Conservation (phyloP, 805 yeast species). For the Grigorovia jiainica region DNA sequence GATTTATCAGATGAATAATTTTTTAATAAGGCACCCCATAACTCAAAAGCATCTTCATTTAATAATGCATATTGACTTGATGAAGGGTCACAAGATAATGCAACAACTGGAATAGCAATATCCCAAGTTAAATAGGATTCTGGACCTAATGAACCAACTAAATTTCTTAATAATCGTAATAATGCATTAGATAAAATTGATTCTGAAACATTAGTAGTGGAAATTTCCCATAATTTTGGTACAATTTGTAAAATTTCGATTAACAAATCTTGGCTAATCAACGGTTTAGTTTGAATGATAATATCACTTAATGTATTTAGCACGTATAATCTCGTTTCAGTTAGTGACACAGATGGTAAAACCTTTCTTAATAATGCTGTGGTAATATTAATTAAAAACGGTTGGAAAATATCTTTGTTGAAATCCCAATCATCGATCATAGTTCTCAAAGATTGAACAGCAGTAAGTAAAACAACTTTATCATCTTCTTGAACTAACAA, state of each 20-base stretch:
- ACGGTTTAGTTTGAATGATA: conserved; percentile 55
- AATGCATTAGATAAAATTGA: conserved; percentile 41
- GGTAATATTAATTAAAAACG: conserved; percentile 49
- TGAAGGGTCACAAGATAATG: conserved; percentile 49
- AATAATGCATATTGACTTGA: conserved; percentile 48
- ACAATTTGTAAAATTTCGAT: conserved; percentile 44
- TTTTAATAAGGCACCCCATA: conserved; percentile 67
- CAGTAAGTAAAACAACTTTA: conserved; percentile 69
- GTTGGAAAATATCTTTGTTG: conserved; percentile 54
- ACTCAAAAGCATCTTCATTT: conserved; percentile 78
- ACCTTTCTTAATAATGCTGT: conserved; percentile 37
- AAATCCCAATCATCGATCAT: conserved; percentile 85
- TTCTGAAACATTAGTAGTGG: conserved; percentile 28
- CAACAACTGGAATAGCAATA: conserved; percentile 56
- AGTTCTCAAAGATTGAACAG: conserved; percentile 57
- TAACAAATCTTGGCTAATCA: conserved; percentile 43
- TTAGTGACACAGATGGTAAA: conserved; percentile 40
- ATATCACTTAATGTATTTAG: conserved; percentile 59
- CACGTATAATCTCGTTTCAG: conserved; percentile 71
- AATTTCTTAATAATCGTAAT: conserved; percentile 47
- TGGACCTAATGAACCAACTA: conserved; percentile 47
- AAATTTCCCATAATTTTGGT: conserved; percentile 70
- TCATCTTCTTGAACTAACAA: conserved; percentile 53
- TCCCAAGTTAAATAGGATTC: conserved; percentile 41
- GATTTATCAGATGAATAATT: conserved; percentile 39